Base-by-base conservation (phyloP, 768 basidiomycete species). In the Pleurotus djamor region DNA sequence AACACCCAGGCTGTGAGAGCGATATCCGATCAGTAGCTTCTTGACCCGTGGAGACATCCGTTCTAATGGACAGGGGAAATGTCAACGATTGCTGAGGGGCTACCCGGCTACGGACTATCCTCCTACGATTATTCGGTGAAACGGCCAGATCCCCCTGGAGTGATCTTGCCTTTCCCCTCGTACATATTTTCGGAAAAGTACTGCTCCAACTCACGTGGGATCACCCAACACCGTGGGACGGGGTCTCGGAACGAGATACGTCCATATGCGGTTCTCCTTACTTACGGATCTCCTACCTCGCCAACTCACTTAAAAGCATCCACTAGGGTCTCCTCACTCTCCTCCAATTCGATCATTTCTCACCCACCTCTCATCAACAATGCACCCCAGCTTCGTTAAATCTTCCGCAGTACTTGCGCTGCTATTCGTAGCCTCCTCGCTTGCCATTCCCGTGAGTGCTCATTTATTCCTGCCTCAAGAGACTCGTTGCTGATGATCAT, bases 21-120 rank as follows among this genome's bases (percentile, higher is more conserved):
- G 54, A 56, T 56, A 56, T 56, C 54, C 54, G 54, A 56, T 56
- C 54, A 56, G 54, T 21, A n/a, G 54, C 54, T 56, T 56, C 54
- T 56, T 56, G 54, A 56, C 54, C 54, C 54, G 41, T 56, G 44
- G 54, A 56, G 41, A 12, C 35, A 56, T 44, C 54, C 54, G 41
- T 56, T 41, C 54, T 56, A 41, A 56, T 56, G 54, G 38, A 56
- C 54, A 56, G 54, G 54, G 54, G 54, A 56, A 56, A 14, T 56
- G 54, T 17, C 54, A 44, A 21, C 54, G 41, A 56, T 32, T 28
- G 21, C 38, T 43, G 54, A 44, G 51, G 51, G 37, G 54, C 54
- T 28, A 28, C 21, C 21, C 21, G 21, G 21, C 21, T 41, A 56
- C 54, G 54, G 54, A 56, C 36, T 56, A 56, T 56, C 54, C 36